Evolutionary conservation across 2,329 filamentous ascomycete genomes (phyloP).

Genomic region (Tolypocladium ophioglossoides): DNA sequence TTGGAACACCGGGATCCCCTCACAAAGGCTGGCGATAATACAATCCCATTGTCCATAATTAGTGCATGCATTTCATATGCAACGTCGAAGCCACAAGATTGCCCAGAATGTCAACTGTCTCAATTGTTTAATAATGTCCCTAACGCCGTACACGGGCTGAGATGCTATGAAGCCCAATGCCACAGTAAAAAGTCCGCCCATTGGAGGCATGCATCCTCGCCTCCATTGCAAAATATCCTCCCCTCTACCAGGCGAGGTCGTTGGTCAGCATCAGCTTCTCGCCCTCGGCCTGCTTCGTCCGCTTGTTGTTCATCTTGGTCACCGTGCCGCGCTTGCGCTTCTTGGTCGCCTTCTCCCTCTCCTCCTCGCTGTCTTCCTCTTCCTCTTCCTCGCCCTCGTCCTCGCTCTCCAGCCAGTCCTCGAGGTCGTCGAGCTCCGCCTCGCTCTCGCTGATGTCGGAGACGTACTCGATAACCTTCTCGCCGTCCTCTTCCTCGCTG

Average conservation of each 20-base stretch:
- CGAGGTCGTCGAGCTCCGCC: constrained; percentile 67
- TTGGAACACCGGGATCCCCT: background rate
- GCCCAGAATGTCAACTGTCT: background rate
- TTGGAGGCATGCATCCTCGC: background rate
- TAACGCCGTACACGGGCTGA: background rate
- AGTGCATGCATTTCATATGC: background rate
- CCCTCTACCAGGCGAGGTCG: constrained; percentile 28
- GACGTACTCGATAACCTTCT: constrained; percentile 81
- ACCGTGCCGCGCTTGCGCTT: constrained; percentile 42
- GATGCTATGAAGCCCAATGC: background rate
- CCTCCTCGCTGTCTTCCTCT: constrained; percentile 47
- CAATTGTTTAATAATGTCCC: background rate
- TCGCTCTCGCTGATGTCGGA: constrained; percentile 82
- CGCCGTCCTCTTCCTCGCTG: constrained; percentile 58
- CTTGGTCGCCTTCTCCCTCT: constrained; percentile 43
- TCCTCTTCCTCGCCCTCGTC: constrained; percentile 48
- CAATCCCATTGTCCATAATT: background rate
- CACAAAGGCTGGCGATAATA: background rate
- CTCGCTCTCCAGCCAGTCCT: constrained; percentile 84
- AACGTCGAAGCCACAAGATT: background rate
- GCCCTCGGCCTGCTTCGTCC: constrained; percentile 48
- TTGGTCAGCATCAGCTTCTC: constrained; percentile 38
- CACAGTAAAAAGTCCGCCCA: background rate
- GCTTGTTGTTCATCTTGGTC: constrained; percentile 35
- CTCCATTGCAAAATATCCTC: background rate